Evolutionary conservation across 2,329 filamentous ascomycete species (phyloP), one percentile per base, ranked within the genome.

Genomic region (Colletotrichum zoysiae): DNA sequence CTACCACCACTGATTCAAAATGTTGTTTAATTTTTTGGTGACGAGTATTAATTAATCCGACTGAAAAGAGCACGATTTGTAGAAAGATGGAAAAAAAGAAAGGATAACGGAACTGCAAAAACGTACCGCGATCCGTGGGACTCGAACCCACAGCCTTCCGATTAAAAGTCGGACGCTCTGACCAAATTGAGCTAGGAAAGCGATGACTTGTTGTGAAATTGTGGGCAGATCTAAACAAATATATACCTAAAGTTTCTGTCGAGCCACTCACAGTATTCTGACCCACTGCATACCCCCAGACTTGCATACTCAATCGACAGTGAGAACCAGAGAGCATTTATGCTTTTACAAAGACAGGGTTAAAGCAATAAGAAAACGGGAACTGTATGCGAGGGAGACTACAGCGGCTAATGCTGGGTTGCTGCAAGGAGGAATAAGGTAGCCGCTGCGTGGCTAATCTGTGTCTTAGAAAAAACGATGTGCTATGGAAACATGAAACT

Each of bases 81-180:
- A 3, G 7, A 30, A 3, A 5, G 5, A 48, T 7, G 1, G 11
- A 1, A 8, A 62, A 26, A 14, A 8, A 26, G 26, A 26, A 44
- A 44, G 6, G 2, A 40, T 5, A 4, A 2, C 8, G 38, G 2
- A 40, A 44, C 7, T 11, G 18, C 26, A 51, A 69, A 56, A 46
- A 18, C 3, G 7, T 26, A 6, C 51, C 70, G 67, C 63, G 67
- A 73, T 70, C 61, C 64, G 70, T 61, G 70, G 64, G 61, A 63
- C 60, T 73, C 70, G 70, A 73, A 73, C 70, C 59, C 70, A 60
- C 67, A 73, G 67, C 70, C 70, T 70, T 73, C 63, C 61, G 70
- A 73, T 73, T 73, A 73, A 73, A 73, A 73, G 70, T 73, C 71
- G 62, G 64, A 73, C 64, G 71, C 71, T 67, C 71, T 71, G 64